Evolutionary conservation across 768 basidiomycete genomes (phyloP), one percentile per base, ranked within the genome.

Genomic region (Boletus reticuloceps): DNA sequence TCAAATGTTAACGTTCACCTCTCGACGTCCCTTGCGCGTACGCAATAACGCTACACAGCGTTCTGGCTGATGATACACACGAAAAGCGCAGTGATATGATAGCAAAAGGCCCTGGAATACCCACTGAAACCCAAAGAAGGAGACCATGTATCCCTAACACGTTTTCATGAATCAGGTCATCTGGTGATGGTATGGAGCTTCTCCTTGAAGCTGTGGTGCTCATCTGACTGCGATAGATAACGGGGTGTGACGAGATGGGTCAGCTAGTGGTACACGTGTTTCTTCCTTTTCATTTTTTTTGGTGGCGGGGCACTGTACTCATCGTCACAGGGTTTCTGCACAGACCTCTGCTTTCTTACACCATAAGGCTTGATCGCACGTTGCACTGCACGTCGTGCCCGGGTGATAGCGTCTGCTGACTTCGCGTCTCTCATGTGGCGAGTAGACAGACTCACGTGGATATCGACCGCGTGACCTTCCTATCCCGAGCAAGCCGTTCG

Each of bases 91-190:
- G 9, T n/a, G 19, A 20, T 9, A 29, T 9, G 27, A 13, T 14
- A 36, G 14, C 34, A 14, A 20, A 8, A 13, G 29, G 17, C 12
- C 13, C 43, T 56, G 32, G 45, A 37, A 37, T 38, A 5, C 22
- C 47, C 27, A 17, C 34, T 46, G 22, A 29, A 42, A 38, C 52
- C 48, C 27, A 34, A n/a, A 44, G 32, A 36, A 40, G 58, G 50
- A n/a, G 3, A 36, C 34, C 56, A 62, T 62, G 50, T 62, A 56
- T 54, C 37, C 36, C 20, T 16, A 16, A 17, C 55, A 58, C 58
- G 52, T 54, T 54, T 50, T 50, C 34, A 54, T 58, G 55, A 58
- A 58, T 58, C 47, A 40, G 39, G 46, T 58, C 55, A 45, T 44
- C 51, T 51, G 48, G 41, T 53, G 43, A 40, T 36, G 46, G 31